Base-by-base conservation (phyloP, 1,284 basidiomycete species). In the Ceratobasidium papillatum region DNA sequence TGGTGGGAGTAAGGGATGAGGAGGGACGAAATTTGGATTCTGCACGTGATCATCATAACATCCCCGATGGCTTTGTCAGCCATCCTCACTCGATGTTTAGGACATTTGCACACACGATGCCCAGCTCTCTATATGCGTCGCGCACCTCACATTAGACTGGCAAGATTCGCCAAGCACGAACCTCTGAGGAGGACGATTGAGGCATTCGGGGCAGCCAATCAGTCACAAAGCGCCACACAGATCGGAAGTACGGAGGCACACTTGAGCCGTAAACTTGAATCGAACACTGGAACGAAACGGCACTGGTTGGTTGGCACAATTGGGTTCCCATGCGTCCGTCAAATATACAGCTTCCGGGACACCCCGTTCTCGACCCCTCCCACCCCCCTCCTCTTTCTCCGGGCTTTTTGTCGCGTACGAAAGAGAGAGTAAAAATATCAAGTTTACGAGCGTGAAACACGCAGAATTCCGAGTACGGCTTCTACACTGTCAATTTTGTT, bases 61-160 rank as follows among this genome's bases (percentile, higher is more conserved):
- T 54, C 30, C n/a, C 14, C 56, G 68, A 61, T 59, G 47, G 56
- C 47, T 69, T 54, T 69, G 68, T 72, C 68, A 72, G 68, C 68
- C 58, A 30, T 14, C 14, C 64, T 30, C 66, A 36, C 51, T 54
- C 34, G 27, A 56, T 69, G 65, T 56, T 54, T 52, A 4, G 64
- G 64, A 32, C 25, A 14, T 47, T 11, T 66, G 34, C 9, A 5
- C 3, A 34, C 2, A 27, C 25, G 34, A 32, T 2, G 19, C 61
- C 2, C 36, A 47, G 9, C 45, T 11, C 25, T 22, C 25, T 65
- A 30, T 65, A 65, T 65, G 63, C 63, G 45, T 25, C 3, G 56
- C 3, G 56, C 45, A 4, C 8, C 9, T 12, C 45, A n/a, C n/a
- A n/a, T n/a, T 51, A 51, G 47, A 51, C 47, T 19, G 14, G 4